A percentile compares a stretch with the other conserved stretches of the same genome.
Evolutionary conservation across 2,329 filamentous ascomycete species (phyloP).

Genomic region (Aspergillus fructus): DNA sequence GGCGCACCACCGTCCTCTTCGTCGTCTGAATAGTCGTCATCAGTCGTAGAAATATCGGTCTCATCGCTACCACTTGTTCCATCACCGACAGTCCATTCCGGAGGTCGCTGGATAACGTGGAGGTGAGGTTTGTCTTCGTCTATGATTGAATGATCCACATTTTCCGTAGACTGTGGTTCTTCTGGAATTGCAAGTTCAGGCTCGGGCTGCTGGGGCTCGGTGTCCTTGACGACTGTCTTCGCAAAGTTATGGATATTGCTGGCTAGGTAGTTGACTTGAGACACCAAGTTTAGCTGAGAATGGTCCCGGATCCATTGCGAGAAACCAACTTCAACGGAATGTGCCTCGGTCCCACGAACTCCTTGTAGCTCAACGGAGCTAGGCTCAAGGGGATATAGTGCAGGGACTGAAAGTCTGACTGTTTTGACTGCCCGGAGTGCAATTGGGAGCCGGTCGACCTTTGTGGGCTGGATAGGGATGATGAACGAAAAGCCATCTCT

Average conservation of each 20-base stretch:
- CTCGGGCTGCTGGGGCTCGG: conserved; percentile 7
- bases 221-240: conserved; percentile 49
- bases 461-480: conserved; percentile 67
- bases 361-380: conserved; percentile 67
- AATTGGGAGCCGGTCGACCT: conserved; percentile 59
- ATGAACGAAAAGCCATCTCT: conserved; percentile 69
- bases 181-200: conserved; percentile 6
- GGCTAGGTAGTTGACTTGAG: conserved; percentile 71
- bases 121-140: conserved; percentile 62
- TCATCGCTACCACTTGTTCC: conserved; percentile 36
- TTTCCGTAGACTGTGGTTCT: conserved; percentile 18
- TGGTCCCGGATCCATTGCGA: conserved; percentile 57
- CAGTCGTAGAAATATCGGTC: conserved; percentile 47
- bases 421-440: conserved; percentile 62
- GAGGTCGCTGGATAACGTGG: conserved; percentile 70
- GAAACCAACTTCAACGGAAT: conserved; percentile 66
- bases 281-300: conserved; percentile 64
- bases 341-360: conserved; percentile 59
- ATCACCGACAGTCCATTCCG: conserved; percentile 64
- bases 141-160: neutral
- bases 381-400: conserved; percentile 69
- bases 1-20: conserved; percentile 40
- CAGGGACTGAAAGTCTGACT: conserved; percentile 67
- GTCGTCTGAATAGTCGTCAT: conserved; percentile 44
- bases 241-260: conserved; percentile 69